A percentile compares a stretch with the other conserved stretches of the same genome.
Conservation (phyloP, 352 stramenopile species). For the Phytopythium cucurbitacearum region DNA sequence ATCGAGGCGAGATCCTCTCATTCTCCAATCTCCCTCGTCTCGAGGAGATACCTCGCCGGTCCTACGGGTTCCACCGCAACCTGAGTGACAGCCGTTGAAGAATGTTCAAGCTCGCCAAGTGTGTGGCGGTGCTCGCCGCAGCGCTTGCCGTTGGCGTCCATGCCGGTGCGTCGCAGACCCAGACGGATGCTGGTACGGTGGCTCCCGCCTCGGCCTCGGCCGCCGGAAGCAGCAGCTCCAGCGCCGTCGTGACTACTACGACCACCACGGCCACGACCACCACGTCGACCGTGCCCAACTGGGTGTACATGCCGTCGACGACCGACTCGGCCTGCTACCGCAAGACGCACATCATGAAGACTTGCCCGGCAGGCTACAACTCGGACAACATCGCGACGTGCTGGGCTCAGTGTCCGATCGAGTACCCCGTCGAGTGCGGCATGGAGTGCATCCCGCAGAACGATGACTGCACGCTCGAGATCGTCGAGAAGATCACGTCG, state of each 20-base stretch:
- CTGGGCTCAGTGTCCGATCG: constrained; percentile 65
- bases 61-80: too few species aligned
- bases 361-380: constrained; percentile 39
- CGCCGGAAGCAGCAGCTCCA: not conserved
- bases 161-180: not conserved
- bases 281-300: constrained; percentile 17
- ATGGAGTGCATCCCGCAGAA: constrained; percentile 72
- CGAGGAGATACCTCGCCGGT: too few species aligned
- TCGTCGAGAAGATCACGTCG: constrained; percentile 43
- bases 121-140: constrained; percentile 1
- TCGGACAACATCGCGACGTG: constrained; percentile 45
- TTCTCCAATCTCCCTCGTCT: too few species aligned
- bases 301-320: constrained; percentile 15
- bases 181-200: constrained; percentile 1
- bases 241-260: not conserved
- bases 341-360: constrained; percentile 28
- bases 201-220: not conserved
- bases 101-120: constrained; percentile 4
- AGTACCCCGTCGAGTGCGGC: constrained; percentile 70
- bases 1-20: too few species aligned
- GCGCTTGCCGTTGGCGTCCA: not conserved
- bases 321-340: constrained; percentile 47
- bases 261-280: not conserved
- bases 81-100: too few species aligned
- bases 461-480: constrained; percentile 44